Percentiles rank a stretch among this genome's conserved stretches.
Evolutionary conservation across 208 protist genomes (phyloP).

Genomic region (Trypanosoma cruzi): DNA sequence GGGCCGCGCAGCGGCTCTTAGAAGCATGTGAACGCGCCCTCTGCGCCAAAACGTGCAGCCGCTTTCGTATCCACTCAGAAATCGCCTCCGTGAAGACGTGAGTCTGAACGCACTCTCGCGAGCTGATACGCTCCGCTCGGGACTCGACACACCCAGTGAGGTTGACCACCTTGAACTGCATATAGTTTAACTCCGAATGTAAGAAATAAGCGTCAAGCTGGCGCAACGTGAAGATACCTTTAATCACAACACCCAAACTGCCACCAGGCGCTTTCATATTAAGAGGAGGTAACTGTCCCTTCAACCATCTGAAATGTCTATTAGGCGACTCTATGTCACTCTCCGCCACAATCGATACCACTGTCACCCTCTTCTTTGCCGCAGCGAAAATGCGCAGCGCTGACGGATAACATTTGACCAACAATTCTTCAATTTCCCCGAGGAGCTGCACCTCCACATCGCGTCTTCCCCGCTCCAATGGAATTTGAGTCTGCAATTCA

Average conservation of each 20-base stretch:
- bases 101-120: slow-evolving; percentile 82
- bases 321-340: background rate
- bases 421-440: slow-evolving; percentile 53
- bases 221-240: slow-evolving; percentile 70
- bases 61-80: slow-evolving; percentile 43
- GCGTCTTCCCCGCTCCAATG: background rate
- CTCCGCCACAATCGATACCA: background rate
- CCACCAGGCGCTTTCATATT: background rate
- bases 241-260: slow-evolving; percentile 35
- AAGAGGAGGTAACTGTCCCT: background rate
- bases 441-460: slow-evolving; percentile 56
- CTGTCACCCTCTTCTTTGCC: background rate
- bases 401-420: slow-evolving; percentile 40
- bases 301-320: background rate
- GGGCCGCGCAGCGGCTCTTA: slow-evolving; percentile 59
- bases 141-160: slow-evolving; percentile 70
- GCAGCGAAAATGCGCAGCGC: slow-evolving; percentile 14
- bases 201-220: slow-evolving; percentile 59
- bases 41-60: slow-evolving; percentile 50
- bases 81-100: slow-evolving; percentile 79
- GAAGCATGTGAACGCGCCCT: slow-evolving; percentile 57
- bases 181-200: slow-evolving; percentile 66
- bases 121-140: slow-evolving; percentile 55
- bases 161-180: slow-evolving; percentile 58
- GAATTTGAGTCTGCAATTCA: background rate